Conservation (phyloP, 2,329 filamentous ascomycete species). For the Neurospora crassa region DNA sequence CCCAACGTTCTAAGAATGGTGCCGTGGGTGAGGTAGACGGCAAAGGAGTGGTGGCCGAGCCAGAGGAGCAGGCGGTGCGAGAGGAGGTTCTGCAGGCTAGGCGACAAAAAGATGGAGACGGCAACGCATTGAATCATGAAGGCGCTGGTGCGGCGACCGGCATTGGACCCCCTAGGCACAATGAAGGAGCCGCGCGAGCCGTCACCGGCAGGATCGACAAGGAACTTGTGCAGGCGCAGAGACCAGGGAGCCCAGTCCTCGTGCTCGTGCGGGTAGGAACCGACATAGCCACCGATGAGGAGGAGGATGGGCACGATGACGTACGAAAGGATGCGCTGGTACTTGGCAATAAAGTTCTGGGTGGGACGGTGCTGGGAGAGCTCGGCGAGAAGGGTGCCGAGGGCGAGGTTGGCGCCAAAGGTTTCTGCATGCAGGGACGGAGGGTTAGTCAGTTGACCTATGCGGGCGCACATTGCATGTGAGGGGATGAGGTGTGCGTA, state of each 20-base stretch:
- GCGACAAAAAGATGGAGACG: conserved; percentile 40
- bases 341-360: conserved; percentile 33
- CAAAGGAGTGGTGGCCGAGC: conserved; percentile 45
- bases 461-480: neutral
- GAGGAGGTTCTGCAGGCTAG: conserved; percentile 36
- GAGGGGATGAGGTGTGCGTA: conserved; percentile 18
- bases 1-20: conserved; percentile 41
- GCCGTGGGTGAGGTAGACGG: conserved; percentile 45
- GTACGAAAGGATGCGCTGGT: conserved; percentile 27
- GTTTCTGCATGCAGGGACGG: conserved; percentile 30
- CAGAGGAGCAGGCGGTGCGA: conserved; percentile 41
- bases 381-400: conserved; percentile 41
- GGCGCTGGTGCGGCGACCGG: conserved; percentile 33
- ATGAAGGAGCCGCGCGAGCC: conserved; percentile 35
- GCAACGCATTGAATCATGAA: conserved; percentile 39
- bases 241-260: conserved; percentile 42
- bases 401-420: conserved; percentile 41
- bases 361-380: conserved; percentile 35
- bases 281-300: conserved; percentile 34
- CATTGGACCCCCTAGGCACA: conserved; percentile 28
- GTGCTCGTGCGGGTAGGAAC: conserved; percentile 39
- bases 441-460: neutral
- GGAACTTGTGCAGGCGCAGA: conserved; percentile 12
- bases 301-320: conserved; percentile 26
- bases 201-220: conserved; percentile 27